Conservation (phyloP, 2,329 filamentous ascomycete genomes). For the Apiospora marii region DNA sequence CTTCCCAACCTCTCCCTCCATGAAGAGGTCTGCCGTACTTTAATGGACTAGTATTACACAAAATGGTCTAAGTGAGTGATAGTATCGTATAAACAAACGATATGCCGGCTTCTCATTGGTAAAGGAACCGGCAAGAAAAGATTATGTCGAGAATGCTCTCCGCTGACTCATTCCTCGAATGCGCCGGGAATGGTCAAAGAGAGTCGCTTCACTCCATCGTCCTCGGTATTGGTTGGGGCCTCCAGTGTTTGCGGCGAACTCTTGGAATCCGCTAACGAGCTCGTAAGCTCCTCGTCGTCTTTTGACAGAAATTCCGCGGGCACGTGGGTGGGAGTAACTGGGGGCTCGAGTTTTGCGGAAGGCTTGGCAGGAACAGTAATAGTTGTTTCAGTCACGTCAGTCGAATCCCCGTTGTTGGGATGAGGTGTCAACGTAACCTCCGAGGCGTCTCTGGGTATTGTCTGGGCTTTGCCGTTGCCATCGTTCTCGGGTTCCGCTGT, state of each 20-base stretch:
- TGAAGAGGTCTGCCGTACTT: slow-evolving; percentile 12
- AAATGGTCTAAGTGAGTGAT: slow-evolving; percentile 10
- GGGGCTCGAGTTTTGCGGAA: background rate
- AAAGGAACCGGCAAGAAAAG: background rate
- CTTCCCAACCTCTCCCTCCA: slow-evolving; percentile 15
- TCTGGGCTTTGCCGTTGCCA: background rate
- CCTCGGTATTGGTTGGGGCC: background rate
- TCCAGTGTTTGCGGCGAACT: background rate
- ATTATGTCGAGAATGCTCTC: background rate
- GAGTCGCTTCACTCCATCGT: slow-evolving; percentile 19
- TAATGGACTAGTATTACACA: slow-evolving; percentile 24
- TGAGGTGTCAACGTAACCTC: slow-evolving; percentile 12
- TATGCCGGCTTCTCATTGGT: background rate
- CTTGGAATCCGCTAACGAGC: background rate
- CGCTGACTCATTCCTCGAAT: slow-evolving; percentile 9
- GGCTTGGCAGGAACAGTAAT: background rate
- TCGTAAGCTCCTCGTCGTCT: slow-evolving; percentile 22
- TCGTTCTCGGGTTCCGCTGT: background rate
- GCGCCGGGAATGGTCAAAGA: slow-evolving; percentile 25
- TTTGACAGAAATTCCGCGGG: slow-evolving; percentile 14
- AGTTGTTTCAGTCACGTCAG: background rate
- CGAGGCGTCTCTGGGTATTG: slow-evolving; percentile 8
- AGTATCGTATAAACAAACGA: slow-evolving; percentile 18
- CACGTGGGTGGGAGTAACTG: background rate
- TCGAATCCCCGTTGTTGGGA: background rate